Conservation (phyloP, 192 early-diverging fungal species). For the Coemansia sp. region DNA sequence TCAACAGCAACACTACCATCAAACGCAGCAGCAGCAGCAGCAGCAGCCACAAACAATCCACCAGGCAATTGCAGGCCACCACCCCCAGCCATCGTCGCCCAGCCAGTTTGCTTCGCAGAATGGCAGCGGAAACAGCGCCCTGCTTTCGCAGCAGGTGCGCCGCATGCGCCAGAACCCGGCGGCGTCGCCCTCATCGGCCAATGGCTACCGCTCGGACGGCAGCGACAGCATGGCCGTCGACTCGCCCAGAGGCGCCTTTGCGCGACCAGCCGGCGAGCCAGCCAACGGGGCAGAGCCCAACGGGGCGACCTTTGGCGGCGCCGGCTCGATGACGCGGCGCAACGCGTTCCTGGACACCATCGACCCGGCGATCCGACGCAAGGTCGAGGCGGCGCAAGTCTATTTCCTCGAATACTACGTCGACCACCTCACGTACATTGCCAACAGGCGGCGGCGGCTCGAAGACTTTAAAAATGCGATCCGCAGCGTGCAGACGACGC, state of each 20-base stretch:
- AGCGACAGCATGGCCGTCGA: slow-evolving; percentile 14
- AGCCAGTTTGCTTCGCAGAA: slow-evolving; percentile 10
- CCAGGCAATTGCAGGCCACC: slow-evolving; percentile 27
- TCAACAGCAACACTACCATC: slow-evolving; percentile 12
- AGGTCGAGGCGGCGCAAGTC: slow-evolving; percentile 45
- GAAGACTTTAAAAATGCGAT: slow-evolving; percentile 54
- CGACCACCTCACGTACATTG: slow-evolving; percentile 68
- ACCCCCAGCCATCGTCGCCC: slow-evolving; percentile 16
- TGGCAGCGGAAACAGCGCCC: slow-evolving; percentile 14
- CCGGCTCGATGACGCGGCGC: slow-evolving; percentile 41
- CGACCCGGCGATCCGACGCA: slow-evolving; percentile 46
- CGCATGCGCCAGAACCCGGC: slow-evolving; percentile 15
- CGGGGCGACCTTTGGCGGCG: neutral
- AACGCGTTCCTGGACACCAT: slow-evolving; percentile 45
- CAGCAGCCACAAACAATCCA: slow-evolving; percentile 19
- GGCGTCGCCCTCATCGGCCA: slow-evolving; percentile 1
- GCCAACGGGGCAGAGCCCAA: neutral
- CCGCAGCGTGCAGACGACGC: slow-evolving; percentile 35
- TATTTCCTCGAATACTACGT: slow-evolving; percentile 81
- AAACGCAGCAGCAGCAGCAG: slow-evolving; percentile 10
- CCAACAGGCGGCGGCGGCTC: slow-evolving; percentile 58
- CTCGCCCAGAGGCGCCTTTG: neutral
- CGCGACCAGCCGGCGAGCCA: neutral
- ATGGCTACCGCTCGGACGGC: neutral
- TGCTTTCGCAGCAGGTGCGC: slow-evolving; percentile 38